phyloP scores from a whole-genome alignment of 371 early-diverging fungal species.

The Rhizopus delemar region DNA sequence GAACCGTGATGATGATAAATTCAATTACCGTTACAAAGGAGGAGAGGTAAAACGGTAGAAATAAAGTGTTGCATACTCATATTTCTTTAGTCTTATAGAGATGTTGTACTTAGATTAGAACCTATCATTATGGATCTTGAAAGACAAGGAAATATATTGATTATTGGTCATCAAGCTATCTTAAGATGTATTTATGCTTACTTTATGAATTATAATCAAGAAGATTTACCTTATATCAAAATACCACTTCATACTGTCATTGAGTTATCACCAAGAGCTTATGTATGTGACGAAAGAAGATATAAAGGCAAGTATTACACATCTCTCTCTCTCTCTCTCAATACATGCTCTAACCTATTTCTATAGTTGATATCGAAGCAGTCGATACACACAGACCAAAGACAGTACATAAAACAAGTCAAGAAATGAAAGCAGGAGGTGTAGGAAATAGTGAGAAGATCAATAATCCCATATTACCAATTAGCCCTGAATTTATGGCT shows the following conservation, averaged over 20 bases:
- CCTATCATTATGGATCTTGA: slow-evolving; percentile 96
- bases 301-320: slow-evolving; percentile 55
- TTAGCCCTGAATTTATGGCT: slow-evolving; percentile 4
- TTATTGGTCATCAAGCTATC: slow-evolving; percentile 95
- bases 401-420: slow-evolving; percentile 24
- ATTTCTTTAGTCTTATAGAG: slow-evolving; percentile 67
- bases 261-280: slow-evolving; percentile 95
- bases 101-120: slow-evolving; percentile 65
- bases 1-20: slow-evolving; percentile 95
- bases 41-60: slow-evolving; percentile 67
- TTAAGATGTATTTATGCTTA: slow-evolving; percentile 93
- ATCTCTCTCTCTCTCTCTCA: too few relatives aligned
- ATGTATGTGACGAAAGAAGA: slow-evolving; percentile 90
- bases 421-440: background rate
- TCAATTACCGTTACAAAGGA: slow-evolving; percentile 89
- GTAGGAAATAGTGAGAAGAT: background rate
- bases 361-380: slow-evolving; percentile 76
- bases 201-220: slow-evolving; percentile 88
- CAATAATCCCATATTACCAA: slow-evolving; percentile 8
- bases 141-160: slow-evolving; percentile 93
- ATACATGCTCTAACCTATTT: background rate
- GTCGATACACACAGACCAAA: slow-evolving; percentile 85
- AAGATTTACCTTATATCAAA: slow-evolving; percentile 94
- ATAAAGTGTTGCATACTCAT: background rate
- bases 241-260: slow-evolving; percentile 97